A percentile compares a stretch with the other conserved stretches of the same genome.
phyloP scores from a whole-genome alignment of 2,329 filamentous ascomycete species.

The Ascochyta lentis region DNA sequence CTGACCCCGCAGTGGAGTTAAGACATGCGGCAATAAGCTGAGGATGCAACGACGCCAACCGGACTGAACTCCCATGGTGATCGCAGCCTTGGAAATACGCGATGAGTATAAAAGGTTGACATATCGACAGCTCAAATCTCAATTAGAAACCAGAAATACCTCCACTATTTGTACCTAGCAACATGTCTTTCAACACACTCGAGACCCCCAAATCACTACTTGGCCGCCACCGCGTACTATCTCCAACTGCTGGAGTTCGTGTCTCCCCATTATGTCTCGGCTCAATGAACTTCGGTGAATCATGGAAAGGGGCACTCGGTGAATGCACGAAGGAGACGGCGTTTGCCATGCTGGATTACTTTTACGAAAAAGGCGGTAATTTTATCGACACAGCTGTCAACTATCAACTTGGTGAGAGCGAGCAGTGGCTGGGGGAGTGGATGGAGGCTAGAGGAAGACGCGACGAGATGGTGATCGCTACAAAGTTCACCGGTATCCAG shows the following conservation, averaged over 20 bases:
- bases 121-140: background rate
- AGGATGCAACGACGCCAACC: background rate
- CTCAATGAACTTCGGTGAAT: conserved; percentile 59
- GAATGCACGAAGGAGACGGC: conserved; percentile 68
- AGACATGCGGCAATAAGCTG: background rate
- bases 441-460: conserved; percentile 47
- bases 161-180: background rate
- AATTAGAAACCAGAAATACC: no score
- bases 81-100: no score
- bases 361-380: conserved; percentile 71
- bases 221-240: conserved; percentile 57
- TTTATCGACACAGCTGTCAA: conserved; percentile 70
- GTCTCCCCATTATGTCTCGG: conserved; percentile 60
- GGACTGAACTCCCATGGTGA: background rate
- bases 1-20: conserved; percentile 5
- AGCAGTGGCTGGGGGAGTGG: conserved; percentile 54
- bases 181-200: conserved; percentile 14
- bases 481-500: conserved; percentile 40
- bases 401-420: conserved; percentile 51
- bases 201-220: conserved; percentile 41
- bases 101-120: background rate
- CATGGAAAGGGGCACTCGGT: conserved; percentile 44
- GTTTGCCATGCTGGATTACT: conserved; percentile 71
- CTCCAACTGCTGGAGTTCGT: conserved; percentile 57
- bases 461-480: conserved; percentile 52